Percentiles rank a stretch among this genome's conserved stretches.
phyloP scores from a whole-genome alignment of 495 filamentous ascomycete genomes.

The Neurospora intermedia region DNA sequence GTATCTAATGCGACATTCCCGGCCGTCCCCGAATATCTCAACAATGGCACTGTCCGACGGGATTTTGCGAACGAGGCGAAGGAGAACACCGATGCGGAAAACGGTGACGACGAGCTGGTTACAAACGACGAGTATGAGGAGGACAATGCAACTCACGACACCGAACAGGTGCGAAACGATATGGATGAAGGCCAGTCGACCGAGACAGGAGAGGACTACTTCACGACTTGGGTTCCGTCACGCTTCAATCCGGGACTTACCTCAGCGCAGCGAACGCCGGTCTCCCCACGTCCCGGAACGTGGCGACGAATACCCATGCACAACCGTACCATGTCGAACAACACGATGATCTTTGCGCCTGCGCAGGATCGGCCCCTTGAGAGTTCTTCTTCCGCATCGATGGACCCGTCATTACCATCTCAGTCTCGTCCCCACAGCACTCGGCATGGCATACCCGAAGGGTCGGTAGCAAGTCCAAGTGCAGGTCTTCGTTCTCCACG shows the following conservation, averaged over 20 bases:
- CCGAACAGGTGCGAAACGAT: not conserved
- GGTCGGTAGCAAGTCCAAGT: conserved; percentile 26
- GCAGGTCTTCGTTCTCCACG: conserved; percentile 40
- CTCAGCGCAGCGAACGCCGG: conserved; percentile 8
- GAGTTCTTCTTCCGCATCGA: conserved; percentile 40
- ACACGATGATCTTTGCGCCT: conserved; percentile 67
- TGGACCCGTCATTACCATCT: conserved; percentile 14
- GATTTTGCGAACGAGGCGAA: conserved; percentile 25
- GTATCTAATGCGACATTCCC: conserved; percentile 30
- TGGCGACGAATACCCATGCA: conserved; percentile 33
- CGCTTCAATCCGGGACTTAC: conserved; percentile 17
- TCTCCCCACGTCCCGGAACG: conserved; percentile 23
- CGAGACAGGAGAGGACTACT: conserved; percentile 35
- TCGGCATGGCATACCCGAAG: conserved; percentile 24
- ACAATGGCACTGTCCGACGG: conserved; percentile 13
- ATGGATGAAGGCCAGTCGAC: conserved; percentile 1
- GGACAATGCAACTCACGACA: conserved; percentile 24
- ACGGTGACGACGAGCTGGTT: conserved; percentile 85
- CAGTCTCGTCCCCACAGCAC: conserved; percentile 24
- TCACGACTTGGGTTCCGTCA: conserved; percentile 29
- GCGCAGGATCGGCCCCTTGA: conserved; percentile 24
- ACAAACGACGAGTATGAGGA: conserved; percentile 58
- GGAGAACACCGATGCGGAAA: conserved; percentile 63
- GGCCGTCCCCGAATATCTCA: conserved; percentile 15
- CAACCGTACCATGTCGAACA: conserved; percentile 60